These are phyloP conservation scores for Fusarium nanum DNA, from an alignment of 2,329 filamentous ascomycete genomes.

Conservation along the genomic window DNA sequence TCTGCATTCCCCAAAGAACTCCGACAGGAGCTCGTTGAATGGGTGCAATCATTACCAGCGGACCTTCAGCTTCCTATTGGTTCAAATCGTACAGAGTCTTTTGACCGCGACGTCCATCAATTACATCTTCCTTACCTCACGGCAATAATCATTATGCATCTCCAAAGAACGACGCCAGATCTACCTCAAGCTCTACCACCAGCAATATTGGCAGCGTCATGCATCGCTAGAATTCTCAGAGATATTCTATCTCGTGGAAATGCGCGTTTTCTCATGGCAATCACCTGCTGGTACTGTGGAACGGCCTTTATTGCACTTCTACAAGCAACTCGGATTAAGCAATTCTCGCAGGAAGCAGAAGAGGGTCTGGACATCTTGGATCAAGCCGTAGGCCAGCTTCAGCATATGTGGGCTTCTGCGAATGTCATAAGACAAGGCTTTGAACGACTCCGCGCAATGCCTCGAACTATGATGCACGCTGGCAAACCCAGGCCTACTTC, in stretches of 20 bases:
- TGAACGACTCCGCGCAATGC: slow-evolving; percentile 29
- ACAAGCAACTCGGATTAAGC: slow-evolving; percentile 47
- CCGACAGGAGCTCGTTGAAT: slow-evolving; percentile 32
- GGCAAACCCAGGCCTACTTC: background rate
- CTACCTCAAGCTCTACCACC: slow-evolving; percentile 47
- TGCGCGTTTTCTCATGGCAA: slow-evolving; percentile 56
- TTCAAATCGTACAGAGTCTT: slow-evolving; percentile 43
- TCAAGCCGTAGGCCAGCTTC: slow-evolving; percentile 34
- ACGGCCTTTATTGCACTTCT: slow-evolving; percentile 56
- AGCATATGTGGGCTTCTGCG: slow-evolving; percentile 42
- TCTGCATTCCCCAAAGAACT: slow-evolving; percentile 26
- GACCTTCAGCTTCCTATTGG: slow-evolving; percentile 35
- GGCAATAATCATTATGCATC: slow-evolving; percentile 55
- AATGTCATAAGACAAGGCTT: slow-evolving; percentile 40
- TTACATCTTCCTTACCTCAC: slow-evolving; percentile 57
- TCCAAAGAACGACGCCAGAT: slow-evolving; percentile 51
- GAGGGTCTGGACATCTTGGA: slow-evolving; percentile 33
- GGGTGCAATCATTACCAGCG: slow-evolving; percentile 27
- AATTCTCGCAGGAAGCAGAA: slow-evolving; percentile 37
- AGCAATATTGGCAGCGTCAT: slow-evolving; percentile 34
- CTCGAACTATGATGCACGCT: slow-evolving; percentile 21
- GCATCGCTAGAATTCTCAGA: slow-evolving; percentile 44
- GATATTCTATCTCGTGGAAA: slow-evolving; percentile 55
- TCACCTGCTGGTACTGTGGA: slow-evolving; percentile 57
- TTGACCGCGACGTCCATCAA: slow-evolving; percentile 56